Conservation (phyloP, 108 stramenopile genomes). For the Pseudonitzschia delicatissima region DNA sequence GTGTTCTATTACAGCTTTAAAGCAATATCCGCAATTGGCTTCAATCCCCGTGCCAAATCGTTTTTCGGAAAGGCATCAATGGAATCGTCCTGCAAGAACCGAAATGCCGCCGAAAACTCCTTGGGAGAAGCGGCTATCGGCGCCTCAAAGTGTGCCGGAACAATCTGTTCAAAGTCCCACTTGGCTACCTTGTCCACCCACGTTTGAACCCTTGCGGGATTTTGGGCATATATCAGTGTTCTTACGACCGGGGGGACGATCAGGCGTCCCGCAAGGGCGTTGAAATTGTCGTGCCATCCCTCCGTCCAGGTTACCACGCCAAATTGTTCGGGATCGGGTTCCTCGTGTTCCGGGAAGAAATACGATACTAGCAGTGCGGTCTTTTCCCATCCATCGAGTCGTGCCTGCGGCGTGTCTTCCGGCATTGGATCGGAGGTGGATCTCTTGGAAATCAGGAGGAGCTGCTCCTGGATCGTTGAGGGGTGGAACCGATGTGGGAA, state of each 20-base stretch:
- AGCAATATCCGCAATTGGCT: constrained; percentile 11
- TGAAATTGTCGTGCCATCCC: constrained; percentile 29
- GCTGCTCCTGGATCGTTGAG: constrained; percentile 4
- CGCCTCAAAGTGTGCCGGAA: constrained; percentile 29
- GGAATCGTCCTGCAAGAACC: constrained; percentile 15
- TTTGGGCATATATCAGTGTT: constrained; percentile 17
- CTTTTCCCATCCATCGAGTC: constrained; percentile 28
- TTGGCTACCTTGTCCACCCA: constrained; percentile 18
- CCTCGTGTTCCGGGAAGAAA: constrained; percentile 32
- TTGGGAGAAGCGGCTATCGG: constrained; percentile 10
- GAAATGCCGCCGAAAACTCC: constrained; percentile 13
- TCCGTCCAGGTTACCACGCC: constrained; percentile 27
- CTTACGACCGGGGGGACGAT: constrained; percentile 26
- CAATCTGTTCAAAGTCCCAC: constrained; percentile 23
- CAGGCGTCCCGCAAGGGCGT: constrained; percentile 14
- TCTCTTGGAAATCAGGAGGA: constrained; percentile 10
- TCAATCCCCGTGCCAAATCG: constrained; percentile 22
- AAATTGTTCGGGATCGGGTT: constrained; percentile 12
- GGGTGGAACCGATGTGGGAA: not conserved
- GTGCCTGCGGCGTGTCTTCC: constrained; percentile 14
- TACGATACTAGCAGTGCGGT: constrained; percentile 25
- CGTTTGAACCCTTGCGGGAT: constrained; percentile 7
- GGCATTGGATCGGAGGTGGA: constrained; percentile 24
- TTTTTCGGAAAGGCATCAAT: constrained; percentile 23
- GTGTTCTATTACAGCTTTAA: not conserved